Evolutionary conservation across 768 basidiomycete species (phyloP).

Genomic region (Austroboletus festivus): DNA sequence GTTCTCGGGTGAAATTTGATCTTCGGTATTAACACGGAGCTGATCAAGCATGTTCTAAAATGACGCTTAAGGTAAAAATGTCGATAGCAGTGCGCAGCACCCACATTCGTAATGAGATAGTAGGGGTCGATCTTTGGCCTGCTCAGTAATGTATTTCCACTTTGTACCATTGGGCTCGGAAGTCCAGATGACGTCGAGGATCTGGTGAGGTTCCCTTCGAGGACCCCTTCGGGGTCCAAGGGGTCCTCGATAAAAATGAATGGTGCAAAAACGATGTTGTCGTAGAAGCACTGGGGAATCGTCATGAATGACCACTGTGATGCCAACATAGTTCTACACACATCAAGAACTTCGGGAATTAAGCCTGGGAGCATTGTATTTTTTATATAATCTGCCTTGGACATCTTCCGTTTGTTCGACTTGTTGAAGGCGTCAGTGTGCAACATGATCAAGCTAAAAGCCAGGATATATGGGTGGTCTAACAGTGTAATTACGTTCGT

Average conservation of each 20-base stretch:
- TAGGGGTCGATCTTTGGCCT: constrained; percentile 86
- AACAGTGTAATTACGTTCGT: not conserved
- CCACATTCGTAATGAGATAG: constrained; percentile 79
- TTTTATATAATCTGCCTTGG: constrained; percentile 88
- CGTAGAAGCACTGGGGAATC: constrained; percentile 76
- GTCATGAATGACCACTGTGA: constrained; percentile 3
- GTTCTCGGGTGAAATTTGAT: constrained; percentile 53
- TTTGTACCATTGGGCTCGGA: constrained; percentile 29
- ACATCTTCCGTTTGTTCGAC: constrained; percentile 97
- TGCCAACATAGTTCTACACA: constrained; percentile 35
- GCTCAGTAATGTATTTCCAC: constrained; percentile 42
- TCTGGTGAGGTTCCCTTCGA: constrained; percentile 41
- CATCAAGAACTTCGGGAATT: constrained; percentile 79
- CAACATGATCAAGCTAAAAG: constrained; percentile 97
- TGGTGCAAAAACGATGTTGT: constrained; percentile 93
- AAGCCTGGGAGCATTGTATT: constrained; percentile 89
- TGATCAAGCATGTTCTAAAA: constrained; percentile 62
- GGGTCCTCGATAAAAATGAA: constrained; percentile 97
- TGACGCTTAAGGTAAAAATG: constrained; percentile 6
- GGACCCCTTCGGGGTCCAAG: constrained; percentile 54
- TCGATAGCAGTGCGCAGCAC: constrained; percentile 16
- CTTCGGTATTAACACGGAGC: constrained; percentile 64
- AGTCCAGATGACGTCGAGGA: constrained; percentile 36
- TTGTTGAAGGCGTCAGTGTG: constrained; percentile 99
- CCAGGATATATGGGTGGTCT: constrained; percentile 95